Evolutionary conservation across 2,329 filamentous ascomycete species (phyloP).

Genomic region (Aspergillus sp.): DNA sequence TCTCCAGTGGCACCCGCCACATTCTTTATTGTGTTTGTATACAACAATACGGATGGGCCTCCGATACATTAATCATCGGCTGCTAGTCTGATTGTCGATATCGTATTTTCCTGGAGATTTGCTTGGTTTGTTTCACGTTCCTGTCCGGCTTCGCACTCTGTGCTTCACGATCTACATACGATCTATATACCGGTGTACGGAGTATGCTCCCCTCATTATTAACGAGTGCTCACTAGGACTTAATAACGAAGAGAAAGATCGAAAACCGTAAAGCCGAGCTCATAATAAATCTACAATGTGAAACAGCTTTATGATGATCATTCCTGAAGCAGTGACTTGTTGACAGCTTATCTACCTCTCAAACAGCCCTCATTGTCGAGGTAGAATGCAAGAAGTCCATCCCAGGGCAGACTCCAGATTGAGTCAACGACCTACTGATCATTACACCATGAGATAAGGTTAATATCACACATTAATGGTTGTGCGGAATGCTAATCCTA

Average conservation of each 20-base stretch:
- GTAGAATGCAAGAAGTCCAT: background rate
- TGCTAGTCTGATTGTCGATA: background rate
- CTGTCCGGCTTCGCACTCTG: too few species aligned
- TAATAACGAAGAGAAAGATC: too few species aligned
- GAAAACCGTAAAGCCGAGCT: too few species aligned
- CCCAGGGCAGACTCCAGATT: slow-evolving; percentile 1
- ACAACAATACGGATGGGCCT: too few species aligned
- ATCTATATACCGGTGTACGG: too few species aligned
- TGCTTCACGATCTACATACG: too few species aligned
- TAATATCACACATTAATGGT: slow-evolving; percentile 4
- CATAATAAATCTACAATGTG: too few species aligned
- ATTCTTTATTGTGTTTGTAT: background rate
- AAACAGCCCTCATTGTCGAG: background rate
- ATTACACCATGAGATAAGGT: slow-evolving; percentile 12
- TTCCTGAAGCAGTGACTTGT: slow-evolving; percentile 44
- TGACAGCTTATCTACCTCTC: background rate
- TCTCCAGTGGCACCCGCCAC: background rate
- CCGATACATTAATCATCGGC: background rate
- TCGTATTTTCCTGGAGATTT: background rate
- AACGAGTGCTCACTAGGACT: too few species aligned
- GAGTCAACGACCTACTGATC: slow-evolving; percentile 13
- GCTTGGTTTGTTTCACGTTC: too few species aligned
- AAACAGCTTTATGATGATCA: slow-evolving; percentile 36
- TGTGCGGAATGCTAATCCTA: slow-evolving; percentile 2
- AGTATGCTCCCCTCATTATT: too few species aligned